phyloP scores from a whole-genome alignment of 2,329 filamentous ascomycete genomes.

The Xenosphaeropsis pyriputrescens region DNA sequence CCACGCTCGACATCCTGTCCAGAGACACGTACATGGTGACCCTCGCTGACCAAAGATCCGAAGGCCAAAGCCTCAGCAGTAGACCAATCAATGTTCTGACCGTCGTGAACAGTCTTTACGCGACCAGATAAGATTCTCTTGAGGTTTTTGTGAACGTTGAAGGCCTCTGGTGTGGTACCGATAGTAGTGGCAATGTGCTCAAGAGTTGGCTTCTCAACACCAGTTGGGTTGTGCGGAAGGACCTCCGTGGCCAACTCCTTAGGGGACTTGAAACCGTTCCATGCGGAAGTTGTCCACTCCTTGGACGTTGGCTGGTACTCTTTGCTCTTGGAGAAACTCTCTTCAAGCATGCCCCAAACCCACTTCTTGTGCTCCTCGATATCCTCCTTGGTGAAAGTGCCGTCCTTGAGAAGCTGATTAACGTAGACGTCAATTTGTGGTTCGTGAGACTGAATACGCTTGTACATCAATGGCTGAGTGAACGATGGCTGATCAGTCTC shows the following conservation, averaged over 20 bases:
- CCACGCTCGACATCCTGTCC: slow-evolving; percentile 99
- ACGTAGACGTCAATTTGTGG: slow-evolving; percentile 84
- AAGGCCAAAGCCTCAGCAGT: slow-evolving; percentile 95
- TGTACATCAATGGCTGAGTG: slow-evolving; percentile 99
- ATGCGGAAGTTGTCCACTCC: slow-evolving; percentile 96
- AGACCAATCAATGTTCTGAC: slow-evolving; percentile 93
- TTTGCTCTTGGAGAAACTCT: slow-evolving; percentile 94
- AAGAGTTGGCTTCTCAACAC: slow-evolving; percentile 56
- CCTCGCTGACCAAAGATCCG: slow-evolving; percentile 78
- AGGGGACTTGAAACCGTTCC: slow-evolving; percentile 98
- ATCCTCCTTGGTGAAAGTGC: slow-evolving; percentile 93
- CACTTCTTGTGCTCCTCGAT: slow-evolving; percentile 98
- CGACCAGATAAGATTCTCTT: slow-evolving; percentile 88
- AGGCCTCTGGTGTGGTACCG: slow-evolving; percentile 65
- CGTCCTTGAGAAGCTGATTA: slow-evolving; percentile 78
- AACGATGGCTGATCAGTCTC: slow-evolving; percentile 99
- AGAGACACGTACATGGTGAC: slow-evolving; percentile 93
- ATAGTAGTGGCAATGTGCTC: slow-evolving; percentile 75
- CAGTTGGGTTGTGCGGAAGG: slow-evolving; percentile 79
- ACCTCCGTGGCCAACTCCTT: slow-evolving; percentile 95
- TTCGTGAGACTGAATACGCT: slow-evolving; percentile 77
- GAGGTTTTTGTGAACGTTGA: slow-evolving; percentile 84
- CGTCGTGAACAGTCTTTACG: slow-evolving; percentile 83
- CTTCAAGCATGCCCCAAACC: slow-evolving; percentile 98
- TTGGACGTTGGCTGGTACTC: slow-evolving; percentile 94